Base-by-base conservation (phyloP, 2,329 filamentous ascomycete species). In the Fusarium falciforme region DNA sequence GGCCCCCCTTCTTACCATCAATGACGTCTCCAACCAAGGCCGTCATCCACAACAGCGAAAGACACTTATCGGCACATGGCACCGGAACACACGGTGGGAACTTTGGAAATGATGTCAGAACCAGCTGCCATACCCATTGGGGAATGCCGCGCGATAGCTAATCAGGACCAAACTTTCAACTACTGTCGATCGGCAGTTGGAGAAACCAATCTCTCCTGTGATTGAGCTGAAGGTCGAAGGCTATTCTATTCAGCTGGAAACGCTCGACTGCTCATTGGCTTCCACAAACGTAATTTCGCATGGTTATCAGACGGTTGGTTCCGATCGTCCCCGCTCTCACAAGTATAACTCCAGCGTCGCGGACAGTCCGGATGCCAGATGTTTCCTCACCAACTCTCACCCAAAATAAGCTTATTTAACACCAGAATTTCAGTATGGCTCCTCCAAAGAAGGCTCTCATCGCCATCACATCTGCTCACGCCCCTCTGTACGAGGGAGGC, bases 361-460 rank as follows among this genome's bases (percentile, higher is more conserved):
- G 42, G 42, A 17, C 42, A 47, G 22, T 14, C 22, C 22, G 42
- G 42, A 27, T 47, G 12, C 42, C 22, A 47, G 22, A 25, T 17
- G 9, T 10, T 47, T 47, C 14, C 42, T 47, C 22, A 27, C 22
- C 42, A 47, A 25, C 14, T 47, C 42, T 47, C 42, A 47, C 8
- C 4, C 40, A 47, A 47, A 47, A 47, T 47, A 47, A 47, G 22
- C 22, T 47, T 47, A 47, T 47, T 17, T 9, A 4, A 47, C 22
- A 47, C 22, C 14, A 47, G 5, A 11, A 17, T 4, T 5, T 0
- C 17, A 70, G 40, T 2, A 72, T 72, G 70, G 65, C 69, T 47
- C 60, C 40, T 25, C 35, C 65, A 40, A 66, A 66, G 8, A 66
- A 57, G 22, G 70, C 69, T n/a, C 65, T 72, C 16, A 72, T 72